These are phyloP conservation scores for Pyrus communis DNA, from an alignment of 306 rosid genomes.

Conservation along the genomic window DNA sequence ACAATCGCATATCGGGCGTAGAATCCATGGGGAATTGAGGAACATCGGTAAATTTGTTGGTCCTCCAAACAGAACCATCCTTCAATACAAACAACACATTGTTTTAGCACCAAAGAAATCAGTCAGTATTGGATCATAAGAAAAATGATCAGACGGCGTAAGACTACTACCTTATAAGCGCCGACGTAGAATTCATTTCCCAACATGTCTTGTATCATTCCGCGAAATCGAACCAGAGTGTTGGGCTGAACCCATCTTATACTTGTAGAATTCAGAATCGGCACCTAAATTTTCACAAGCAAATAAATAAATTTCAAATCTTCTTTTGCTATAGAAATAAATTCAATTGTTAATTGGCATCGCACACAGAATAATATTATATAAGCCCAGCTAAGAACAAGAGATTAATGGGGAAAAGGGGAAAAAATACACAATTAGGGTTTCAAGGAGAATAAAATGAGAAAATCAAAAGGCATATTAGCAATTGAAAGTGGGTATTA, in stretches of 20 bases:
- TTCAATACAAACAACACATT: constrained; percentile 14
- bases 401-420: background rate
- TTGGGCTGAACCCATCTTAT: no score
- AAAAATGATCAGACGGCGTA: no score
- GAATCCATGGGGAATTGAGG: constrained; percentile 48
- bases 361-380: background rate
- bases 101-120: background rate
- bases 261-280: no score
- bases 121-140: background rate
- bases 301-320: no score
- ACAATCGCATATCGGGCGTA: constrained; percentile 38
- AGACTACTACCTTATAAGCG: no score
- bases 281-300: no score
- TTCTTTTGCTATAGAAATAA: no score
- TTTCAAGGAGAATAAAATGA: background rate
- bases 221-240: no score
- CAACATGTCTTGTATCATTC: no score
- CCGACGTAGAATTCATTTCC: no score
- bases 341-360: background rate
- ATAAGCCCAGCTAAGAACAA: background rate
- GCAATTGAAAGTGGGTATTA: background rate
- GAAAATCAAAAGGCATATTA: background rate
- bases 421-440: background rate
- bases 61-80: constrained; percentile 79
- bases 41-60: constrained; percentile 65